Conservation (phyloP, 1,284 basidiomycete genomes). For the Boletus austroedulis region DNA sequence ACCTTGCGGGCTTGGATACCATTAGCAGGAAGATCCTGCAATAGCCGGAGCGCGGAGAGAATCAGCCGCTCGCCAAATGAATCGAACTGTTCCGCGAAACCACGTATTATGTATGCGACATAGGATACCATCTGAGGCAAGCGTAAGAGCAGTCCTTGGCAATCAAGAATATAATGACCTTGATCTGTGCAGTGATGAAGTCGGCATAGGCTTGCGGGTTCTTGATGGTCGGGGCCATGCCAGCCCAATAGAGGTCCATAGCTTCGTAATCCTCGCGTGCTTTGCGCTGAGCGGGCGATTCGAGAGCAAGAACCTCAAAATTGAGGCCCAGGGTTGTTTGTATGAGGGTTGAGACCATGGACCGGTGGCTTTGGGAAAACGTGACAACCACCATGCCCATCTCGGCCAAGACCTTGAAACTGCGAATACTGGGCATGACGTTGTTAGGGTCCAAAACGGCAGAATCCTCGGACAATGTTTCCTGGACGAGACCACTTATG, state of each 20-base stretch:
- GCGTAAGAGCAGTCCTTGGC: conserved; percentile 4
- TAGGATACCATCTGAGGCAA: conserved; percentile 80
- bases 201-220: conserved; percentile 84
- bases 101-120: conserved; percentile 87
- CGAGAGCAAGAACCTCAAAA: conserved; percentile 72
- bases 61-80: conserved; percentile 83
- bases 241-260: conserved; percentile 78
- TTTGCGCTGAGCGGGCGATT: conserved; percentile 85
- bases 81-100: conserved; percentile 66
- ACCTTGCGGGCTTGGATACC: conserved; percentile 82
- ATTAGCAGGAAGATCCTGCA: conserved; percentile 93
- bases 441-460: conserved; percentile 51
- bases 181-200: conserved; percentile 91
- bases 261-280: conserved; percentile 79
- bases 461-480: conserved; percentile 72
- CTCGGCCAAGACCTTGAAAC: conserved; percentile 95
- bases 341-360: conserved; percentile 66
- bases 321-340: conserved; percentile 74
- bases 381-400: conserved; percentile 93
- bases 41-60: conserved; percentile 76
- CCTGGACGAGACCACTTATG: conserved; percentile 72
- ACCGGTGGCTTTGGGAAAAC: conserved; percentile 81
- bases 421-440: conserved; percentile 70
- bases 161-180: conserved; percentile 46
- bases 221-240: conserved; percentile 75